A percentile compares a stretch with the other conserved stretches of the same genome.
phyloP scores from a whole-genome alignment of 345 rosid genomes.

The Gossypium stocksii region DNA sequence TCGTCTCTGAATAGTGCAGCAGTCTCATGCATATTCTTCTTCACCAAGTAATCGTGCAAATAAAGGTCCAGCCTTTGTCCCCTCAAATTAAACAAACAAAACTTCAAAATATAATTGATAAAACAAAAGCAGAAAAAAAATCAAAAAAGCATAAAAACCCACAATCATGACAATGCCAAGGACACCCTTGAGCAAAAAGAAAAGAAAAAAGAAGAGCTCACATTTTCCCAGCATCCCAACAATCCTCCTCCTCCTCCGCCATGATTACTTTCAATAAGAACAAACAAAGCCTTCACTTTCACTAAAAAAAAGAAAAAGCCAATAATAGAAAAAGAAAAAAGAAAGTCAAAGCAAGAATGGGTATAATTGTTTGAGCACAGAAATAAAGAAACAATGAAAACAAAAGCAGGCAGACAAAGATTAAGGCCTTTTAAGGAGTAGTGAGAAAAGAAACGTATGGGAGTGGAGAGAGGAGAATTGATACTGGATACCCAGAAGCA shows the following conservation, averaged over 20 bases:
- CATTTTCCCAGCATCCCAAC: slow-evolving; percentile 17
- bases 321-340: background rate
- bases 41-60: slow-evolving; percentile 38
- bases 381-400: slow-evolving; percentile 12
- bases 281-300: background rate
- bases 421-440: background rate
- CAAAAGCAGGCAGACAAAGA: slow-evolving; percentile 1
- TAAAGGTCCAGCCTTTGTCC: slow-evolving; percentile 30
- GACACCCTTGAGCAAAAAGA: background rate
- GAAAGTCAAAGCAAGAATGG: background rate
- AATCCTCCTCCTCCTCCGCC: background rate
- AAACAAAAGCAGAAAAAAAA: background rate
- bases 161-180: background rate
- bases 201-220: slow-evolving; percentile 1
- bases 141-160: background rate
- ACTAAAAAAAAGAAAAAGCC: background rate
- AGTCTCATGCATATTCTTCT: slow-evolving; percentile 26
- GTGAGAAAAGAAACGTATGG: background rate
- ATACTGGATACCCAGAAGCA: background rate
- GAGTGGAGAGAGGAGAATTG: too few relatives aligned
- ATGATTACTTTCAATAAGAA: background rate
- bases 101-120: background rate
- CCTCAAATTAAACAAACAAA: slow-evolving; percentile 12
- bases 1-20: slow-evolving; percentile 32
- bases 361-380: background rate